Evolutionary conservation across 192 early-diverging fungal species (phyloP), one percentile per base, ranked within the genome.

Genomic region (Podila clonocystis): DNA sequence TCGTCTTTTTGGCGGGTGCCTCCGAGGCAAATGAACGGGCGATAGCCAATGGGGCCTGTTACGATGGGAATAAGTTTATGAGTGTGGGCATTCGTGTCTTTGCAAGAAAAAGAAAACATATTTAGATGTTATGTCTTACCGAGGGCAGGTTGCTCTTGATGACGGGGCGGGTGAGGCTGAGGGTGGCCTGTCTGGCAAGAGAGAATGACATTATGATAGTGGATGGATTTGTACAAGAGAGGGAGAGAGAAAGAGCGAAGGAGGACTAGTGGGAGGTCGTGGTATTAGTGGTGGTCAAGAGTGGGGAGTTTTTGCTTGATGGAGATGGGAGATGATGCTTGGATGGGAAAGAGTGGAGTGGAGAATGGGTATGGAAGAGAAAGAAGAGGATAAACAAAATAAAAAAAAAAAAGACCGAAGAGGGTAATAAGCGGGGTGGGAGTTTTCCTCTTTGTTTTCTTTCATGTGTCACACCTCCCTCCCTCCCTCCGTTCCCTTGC

Each of bases 1-100:
- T 99, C 72, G 87, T 72, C 60, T 80, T 80, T 70, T 75, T 84
- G 50, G 62, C 62, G 26, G 82, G 75, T 28, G 84, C 83, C 50
- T 82, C 74, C 26, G 87, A 88, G 26, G 83, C 83, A 24, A 88
- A 83, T 41, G 85, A 74, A 34, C 85, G 87, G 20, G 76, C 82
- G 55, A 83, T 63, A 36, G 73, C 70, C 57, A 73, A 66, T 24
- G 76, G 76, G 26, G 41, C 70, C 76, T 80, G 65, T 52, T 28
- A 28, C 9, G 41, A 15, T 38, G 29, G 6, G 38, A 7, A 62
- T 13, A 58, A 17, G 22, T 15, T 19, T 29, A 13, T 36, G 19
- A 7, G 48, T 24, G 30, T 33, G 55, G n/a, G 52, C 3, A 24
- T 55, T n/a, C 4, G 29, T 24, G 15, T 17, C 8, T 52, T 28